Conservation (phyloP, 2,329 filamentous ascomycete genomes). For the Xylaria digitata region DNA sequence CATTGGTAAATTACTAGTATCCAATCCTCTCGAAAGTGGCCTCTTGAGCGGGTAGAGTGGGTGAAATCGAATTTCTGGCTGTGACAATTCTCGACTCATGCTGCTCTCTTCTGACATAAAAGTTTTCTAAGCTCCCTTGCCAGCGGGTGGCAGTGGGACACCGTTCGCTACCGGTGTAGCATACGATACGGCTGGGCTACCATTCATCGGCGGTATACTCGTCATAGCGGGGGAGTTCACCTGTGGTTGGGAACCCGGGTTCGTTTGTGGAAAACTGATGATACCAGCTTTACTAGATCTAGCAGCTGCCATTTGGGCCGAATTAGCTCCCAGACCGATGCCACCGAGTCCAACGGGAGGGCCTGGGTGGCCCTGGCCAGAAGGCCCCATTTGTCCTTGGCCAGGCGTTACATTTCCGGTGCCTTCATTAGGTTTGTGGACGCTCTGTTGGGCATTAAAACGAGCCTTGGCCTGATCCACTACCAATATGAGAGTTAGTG, state of each 20-base stretch:
- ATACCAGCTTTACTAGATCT: constrained; percentile 43
- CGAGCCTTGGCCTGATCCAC: constrained; percentile 50
- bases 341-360: constrained; percentile 49
- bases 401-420: constrained; percentile 42
- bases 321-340: constrained; percentile 47
- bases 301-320: constrained; percentile 42
- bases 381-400: constrained; percentile 35
- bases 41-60: constrained; percentile 31
- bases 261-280: constrained; percentile 42
- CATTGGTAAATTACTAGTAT: background rate
- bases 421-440: constrained; percentile 46
- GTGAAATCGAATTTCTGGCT: constrained; percentile 37
- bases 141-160: constrained; percentile 30
- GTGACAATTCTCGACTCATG: constrained; percentile 21
- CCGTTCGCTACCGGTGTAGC: constrained; percentile 39
- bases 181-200: constrained; percentile 38
- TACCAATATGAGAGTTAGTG: constrained; percentile 34
- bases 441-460: constrained; percentile 47
- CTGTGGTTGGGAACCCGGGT: constrained; percentile 45
- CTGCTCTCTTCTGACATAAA: constrained; percentile 34
- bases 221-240: constrained; percentile 39
- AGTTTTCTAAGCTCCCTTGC: constrained; percentile 46
- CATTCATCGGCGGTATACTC: constrained; percentile 42
- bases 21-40: constrained; percentile 14
- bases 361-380: constrained; percentile 44